Conservation (phyloP, 2,329 filamentous ascomycete species). For the Juglanconis oblonga region DNA sequence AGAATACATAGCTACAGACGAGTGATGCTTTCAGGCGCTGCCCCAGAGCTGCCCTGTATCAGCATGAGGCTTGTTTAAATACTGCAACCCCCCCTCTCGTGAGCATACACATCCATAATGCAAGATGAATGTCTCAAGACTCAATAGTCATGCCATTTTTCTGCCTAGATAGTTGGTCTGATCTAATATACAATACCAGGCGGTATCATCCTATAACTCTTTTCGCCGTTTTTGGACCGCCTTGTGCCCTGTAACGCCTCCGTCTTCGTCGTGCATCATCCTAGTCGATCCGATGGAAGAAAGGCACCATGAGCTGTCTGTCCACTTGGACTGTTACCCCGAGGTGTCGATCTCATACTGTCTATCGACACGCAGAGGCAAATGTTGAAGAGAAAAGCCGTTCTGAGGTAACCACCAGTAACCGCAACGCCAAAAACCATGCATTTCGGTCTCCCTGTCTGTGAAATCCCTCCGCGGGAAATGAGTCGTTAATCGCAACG, state of each 20-base stretch:
- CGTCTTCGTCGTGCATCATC: not conserved
- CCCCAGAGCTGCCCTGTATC: not conserved
- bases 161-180: not conserved
- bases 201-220: conserved; percentile 11
- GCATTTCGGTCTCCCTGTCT: conserved; percentile 5
- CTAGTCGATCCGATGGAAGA: not conserved
- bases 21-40: not conserved
- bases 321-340: not conserved
- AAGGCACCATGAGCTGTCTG: not conserved
- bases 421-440: conserved; percentile 16
- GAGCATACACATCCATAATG: not conserved
- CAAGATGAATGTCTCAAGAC: not conserved
- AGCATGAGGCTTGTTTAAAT: not conserved
- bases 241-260: conserved; percentile 1
- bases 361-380: not conserved
- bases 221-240: not conserved
- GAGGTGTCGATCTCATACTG: not conserved
- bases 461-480: not conserved
- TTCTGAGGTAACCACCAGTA: not conserved
- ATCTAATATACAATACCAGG: not conserved
- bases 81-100: not conserved
- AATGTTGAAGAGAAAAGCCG: not conserved
- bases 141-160: not conserved
- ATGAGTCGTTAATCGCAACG: not conserved
- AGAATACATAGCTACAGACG: too few relatives aligned